Percentiles rank a stretch among this genome's conserved stretches.
Evolutionary conservation across 257 asterid species (phyloP).

Genomic region (Plantago major): DNA sequence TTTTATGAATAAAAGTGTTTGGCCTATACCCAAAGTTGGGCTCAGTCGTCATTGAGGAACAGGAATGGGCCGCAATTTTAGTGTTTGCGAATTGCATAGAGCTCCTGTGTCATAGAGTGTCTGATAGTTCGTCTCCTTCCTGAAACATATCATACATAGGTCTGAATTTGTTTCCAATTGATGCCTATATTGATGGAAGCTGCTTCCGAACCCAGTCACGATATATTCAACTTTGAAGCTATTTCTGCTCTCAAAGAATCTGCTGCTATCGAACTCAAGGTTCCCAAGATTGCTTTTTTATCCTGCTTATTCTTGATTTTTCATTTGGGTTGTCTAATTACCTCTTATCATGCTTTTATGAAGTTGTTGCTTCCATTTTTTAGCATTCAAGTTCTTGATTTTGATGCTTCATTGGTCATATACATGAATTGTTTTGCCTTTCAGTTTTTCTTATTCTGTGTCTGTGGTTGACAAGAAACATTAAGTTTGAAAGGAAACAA

Average conservation of each 20-base stretch:
- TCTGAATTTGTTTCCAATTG: slow-evolving; percentile 6
- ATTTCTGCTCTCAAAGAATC: slow-evolving; percentile 73
- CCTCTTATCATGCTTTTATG: slow-evolving; percentile 5
- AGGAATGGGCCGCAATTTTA: no score
- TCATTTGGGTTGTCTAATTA: neutral
- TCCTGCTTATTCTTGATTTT: neutral
- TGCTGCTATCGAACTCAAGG: slow-evolving; percentile 85
- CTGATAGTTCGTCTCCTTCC: no score
- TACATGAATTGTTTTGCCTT: no score
- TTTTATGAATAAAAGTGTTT: no score
- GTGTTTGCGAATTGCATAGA: no score
- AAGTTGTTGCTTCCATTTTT: neutral
- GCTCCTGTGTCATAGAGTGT: no score
- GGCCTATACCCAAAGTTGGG: no score
- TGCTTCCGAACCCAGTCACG: slow-evolving; percentile 51
- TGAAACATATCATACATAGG: no score
- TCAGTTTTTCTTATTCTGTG: no score
- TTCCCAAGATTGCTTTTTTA: slow-evolving; percentile 7
- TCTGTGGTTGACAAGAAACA: no score
- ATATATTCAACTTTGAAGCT: slow-evolving; percentile 61
- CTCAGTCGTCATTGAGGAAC: no score
- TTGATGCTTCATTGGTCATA: neutral
- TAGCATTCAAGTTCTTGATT: neutral
- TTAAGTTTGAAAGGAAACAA: neutral
- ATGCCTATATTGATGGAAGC: slow-evolving; percentile 81